Conservation (phyloP, 345 rosid species). For the Heritiera littoralis region DNA sequence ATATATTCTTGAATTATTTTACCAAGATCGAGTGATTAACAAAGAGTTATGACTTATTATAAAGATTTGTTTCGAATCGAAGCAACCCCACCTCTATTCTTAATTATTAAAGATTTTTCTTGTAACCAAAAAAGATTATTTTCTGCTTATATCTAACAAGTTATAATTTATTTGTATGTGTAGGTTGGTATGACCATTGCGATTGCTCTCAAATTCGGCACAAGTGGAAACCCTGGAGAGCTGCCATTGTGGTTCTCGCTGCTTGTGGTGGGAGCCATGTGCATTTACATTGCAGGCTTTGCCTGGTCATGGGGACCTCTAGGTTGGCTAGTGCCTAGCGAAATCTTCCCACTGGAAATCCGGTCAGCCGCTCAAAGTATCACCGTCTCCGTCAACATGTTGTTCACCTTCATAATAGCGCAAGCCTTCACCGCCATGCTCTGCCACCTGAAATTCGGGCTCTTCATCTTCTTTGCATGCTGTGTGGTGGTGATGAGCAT, state of each 20-base stretch:
- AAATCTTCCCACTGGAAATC: slow-evolving; percentile 88
- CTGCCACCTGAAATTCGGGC: slow-evolving; percentile 74
- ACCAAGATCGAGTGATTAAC: no score
- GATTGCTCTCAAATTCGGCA: slow-evolving; percentile 75
- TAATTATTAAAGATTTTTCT: no score
- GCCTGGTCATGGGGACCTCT: slow-evolving; percentile 98
- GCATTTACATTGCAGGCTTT: slow-evolving; percentile 73
- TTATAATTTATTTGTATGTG: not conserved
- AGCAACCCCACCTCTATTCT: no score
- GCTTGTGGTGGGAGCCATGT: slow-evolving; percentile 75
- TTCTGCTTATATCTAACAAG: not conserved
- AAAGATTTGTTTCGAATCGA: no score
- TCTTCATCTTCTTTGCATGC: slow-evolving; percentile 57
- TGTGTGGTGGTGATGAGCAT: slow-evolving; percentile 56
- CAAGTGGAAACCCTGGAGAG: slow-evolving; percentile 53
- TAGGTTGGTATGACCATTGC: slow-evolving; percentile 56
- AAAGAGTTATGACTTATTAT: no score
- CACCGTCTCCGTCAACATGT: slow-evolving; percentile 78
- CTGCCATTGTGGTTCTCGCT: slow-evolving; percentile 78
- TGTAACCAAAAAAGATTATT: not conserved
- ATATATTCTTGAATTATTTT: no score
- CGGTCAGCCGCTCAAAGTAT: slow-evolving; percentile 87
- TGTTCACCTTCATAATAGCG: slow-evolving; percentile 70
- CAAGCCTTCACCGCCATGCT: slow-evolving; percentile 72
- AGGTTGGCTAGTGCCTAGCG: slow-evolving; percentile 87